Evolutionary conservation across 768 basidiomycete genomes (phyloP), one percentile per base, ranked within the genome.

Genomic region (Tephrocybe rancida): DNA sequence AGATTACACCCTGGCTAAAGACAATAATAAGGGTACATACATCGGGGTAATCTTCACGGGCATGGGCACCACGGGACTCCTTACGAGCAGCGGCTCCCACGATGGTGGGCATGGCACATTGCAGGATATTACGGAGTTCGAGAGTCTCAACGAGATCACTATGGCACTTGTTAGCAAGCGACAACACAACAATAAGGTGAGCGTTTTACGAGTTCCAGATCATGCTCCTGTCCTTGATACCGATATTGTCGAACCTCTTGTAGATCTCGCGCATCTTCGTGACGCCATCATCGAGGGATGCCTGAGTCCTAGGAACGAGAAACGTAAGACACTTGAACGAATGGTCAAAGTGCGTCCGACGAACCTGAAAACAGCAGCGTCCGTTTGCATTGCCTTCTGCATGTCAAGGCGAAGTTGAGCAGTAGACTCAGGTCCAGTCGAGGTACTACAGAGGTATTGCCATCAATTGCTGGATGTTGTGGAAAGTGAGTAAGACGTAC

Each of bases 361-460:
- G 26, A 44, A 87, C 86, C 93, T 82, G 85, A 99, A 99, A 57
- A 99, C 96, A 60, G 96, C 96, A 38, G 96, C 96, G 71, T 99
- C 96, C 45, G 88, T 72, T 72, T 98, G 95, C 95, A 98, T 98
- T 34, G 94, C 92, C 80, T 98, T 98, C 73, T 99, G 97, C 94
- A 99, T 94, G 67, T 92, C 88, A 45, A 97, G 70, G 58, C 97
- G 84, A 67, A 98, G 89, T 66, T 95, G 84, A 13, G 94, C 88
- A 30, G 97, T 99, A 27, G 91, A 79, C 64, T 90, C 82, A 22
- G 89, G 79, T 24, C 97, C 97, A 59, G 85, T 78, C 8, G 94
- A 75, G 46, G 82, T 91, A 63, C 93, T 85, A 62, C n/a, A 37
- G 25, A 19, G 14, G 7, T 45, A 7, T 41, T 7, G n/a, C 11